These are phyloP conservation scores for Fusarium lyarnte DNA, from an alignment of 2,329 filamentous ascomycete species.

Conservation along the genomic window DNA sequence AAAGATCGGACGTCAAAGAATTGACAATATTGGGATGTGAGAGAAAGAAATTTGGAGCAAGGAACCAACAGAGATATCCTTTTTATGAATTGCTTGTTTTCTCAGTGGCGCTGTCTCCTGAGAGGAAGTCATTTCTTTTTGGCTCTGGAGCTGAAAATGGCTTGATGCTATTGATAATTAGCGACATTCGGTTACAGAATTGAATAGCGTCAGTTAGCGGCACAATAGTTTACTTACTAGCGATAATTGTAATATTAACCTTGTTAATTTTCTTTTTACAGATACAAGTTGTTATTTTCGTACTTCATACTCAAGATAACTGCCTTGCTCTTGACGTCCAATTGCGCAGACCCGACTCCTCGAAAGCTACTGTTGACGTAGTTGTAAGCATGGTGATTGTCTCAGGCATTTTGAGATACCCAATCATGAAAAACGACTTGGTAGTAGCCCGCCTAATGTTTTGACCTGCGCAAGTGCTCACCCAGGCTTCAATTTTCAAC, in stretches of 20 bases:
- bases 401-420: too few relatives aligned
- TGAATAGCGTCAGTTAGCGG: not conserved
- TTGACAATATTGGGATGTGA: not conserved
- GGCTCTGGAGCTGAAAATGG: not conserved
- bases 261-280: not conserved
- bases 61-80: rapidly evolving
- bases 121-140: not conserved
- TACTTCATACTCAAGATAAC: rapidly evolving
- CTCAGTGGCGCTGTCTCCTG: not conserved
- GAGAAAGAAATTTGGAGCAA: rapidly evolving
- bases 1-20: not conserved
- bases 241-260: rapidly evolving
- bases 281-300: too few relatives aligned
- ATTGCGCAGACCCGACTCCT: too few relatives aligned
- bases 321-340: not conserved
- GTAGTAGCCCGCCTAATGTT: too few relatives aligned
- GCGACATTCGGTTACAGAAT: not conserved
- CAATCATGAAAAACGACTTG: too few relatives aligned
- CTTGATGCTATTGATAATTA: not conserved
- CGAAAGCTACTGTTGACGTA: too few relatives aligned
- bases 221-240: not conserved
- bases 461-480: not conserved
- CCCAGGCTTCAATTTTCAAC: rapidly evolving
- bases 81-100: not conserved
- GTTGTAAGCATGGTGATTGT: too few relatives aligned